Evolutionary conservation across 441 rosid genomes (phyloP).

Genomic region (Sinapis alba): DNA sequence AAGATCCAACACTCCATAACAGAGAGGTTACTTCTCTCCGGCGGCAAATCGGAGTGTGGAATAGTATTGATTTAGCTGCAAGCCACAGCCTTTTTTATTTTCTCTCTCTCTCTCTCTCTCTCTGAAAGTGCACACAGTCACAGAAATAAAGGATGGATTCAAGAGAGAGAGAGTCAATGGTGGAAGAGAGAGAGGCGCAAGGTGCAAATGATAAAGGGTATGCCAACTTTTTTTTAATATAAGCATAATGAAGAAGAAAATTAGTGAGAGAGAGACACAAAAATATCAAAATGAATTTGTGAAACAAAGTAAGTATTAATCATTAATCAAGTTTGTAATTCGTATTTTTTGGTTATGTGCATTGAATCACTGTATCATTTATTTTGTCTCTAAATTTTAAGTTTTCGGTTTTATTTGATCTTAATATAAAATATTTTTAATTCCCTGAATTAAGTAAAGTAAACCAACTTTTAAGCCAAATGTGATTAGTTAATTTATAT

Average conservation of each 20-base stretch:
- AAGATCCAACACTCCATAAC: constrained; percentile 33
- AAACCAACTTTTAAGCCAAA: no score
- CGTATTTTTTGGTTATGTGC: constrained; percentile 27
- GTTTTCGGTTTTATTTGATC: no score
- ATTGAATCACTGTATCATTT: no score
- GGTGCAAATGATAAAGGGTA: constrained; percentile 21
- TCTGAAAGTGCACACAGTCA: constrained; percentile 32
- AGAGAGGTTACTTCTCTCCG: background rate
- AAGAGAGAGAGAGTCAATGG: constrained; percentile 38
- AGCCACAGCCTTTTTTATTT: constrained; percentile 17
- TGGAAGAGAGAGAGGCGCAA: constrained; percentile 15
- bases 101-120: constrained; percentile 11
- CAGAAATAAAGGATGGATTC: constrained; percentile 40
- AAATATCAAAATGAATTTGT: no score
- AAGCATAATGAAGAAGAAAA: constrained; percentile 32
- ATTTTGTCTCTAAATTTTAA: no score
- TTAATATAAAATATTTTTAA: no score
- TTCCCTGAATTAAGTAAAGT: no score
- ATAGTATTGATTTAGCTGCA: constrained; percentile 37
- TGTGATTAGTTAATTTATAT: no score
- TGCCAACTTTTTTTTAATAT: background rate
- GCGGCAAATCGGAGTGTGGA: constrained; percentile 14
- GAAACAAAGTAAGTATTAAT: no score
- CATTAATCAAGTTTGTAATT: no score
- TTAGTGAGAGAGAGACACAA: constrained; percentile 13